Evolutionary conservation across 2,329 filamentous ascomycete species (phyloP), one percentile per base, ranked within the genome.

Genomic region (Neonectria ditissima): DNA sequence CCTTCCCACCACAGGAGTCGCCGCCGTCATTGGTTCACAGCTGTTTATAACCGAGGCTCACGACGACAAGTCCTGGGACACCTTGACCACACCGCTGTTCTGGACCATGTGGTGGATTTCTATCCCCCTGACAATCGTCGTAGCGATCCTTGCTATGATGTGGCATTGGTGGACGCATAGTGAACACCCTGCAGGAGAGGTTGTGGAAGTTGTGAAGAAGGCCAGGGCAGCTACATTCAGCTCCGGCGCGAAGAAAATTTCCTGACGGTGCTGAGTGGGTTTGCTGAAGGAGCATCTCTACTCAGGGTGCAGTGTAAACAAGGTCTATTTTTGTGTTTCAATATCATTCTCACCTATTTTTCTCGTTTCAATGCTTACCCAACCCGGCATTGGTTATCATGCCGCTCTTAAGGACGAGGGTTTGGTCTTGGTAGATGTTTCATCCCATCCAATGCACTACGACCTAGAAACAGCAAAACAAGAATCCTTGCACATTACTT

Each of bases 1-100:
- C 62, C 51, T 80, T 0, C 79, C 79, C 1, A 79, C 76, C 0
- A 78, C 76, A 2, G 74, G 72, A 0, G 77, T 80, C 8, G 76
- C 79, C 9, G 71, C 74, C 0, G 68, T 80, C 6, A 50, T 70
- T 7, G 74, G 74, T n/a, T 76, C 74, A 8, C 74, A 74, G 51
- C 37, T 76, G 5, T 69, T 76, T 6, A 55, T 71, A 1, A 66
- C 74, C 1, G 60, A 74, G 20, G 45, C 68, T 6, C 62, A 51
- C 1, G 61, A 63, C 4, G 69, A 71, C 5, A 34, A 62, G 9
- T 62, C 65, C 1, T 76, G 74, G 74, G 59, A 69, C 4, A 60
- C 74, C 6, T 61, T 59, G 24, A 54, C 64, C 14, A 69, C 74
- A 7, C 74, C 74, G 2, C 48, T 76, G 22, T 76, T 76, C 58